A percentile compares a stretch with the other conserved stretches of the same genome.
Evolutionary conservation across 2,329 filamentous ascomycete species (phyloP).

Genomic region (Stachybotrys chartarum): DNA sequence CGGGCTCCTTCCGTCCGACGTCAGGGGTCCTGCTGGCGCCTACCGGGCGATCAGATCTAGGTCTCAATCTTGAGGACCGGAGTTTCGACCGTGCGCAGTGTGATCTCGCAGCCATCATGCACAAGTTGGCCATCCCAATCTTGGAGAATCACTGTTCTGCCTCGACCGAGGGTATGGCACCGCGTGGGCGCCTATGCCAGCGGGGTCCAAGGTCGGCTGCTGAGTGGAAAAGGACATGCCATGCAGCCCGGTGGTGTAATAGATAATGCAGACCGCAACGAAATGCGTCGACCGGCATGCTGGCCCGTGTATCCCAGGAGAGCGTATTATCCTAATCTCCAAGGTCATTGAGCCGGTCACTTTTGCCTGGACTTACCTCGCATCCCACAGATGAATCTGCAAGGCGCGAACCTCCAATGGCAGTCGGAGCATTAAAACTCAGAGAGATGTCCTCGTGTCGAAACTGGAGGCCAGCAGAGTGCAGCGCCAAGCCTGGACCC

Average conservation of each 20-base stretch:
- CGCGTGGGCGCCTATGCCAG: background rate
- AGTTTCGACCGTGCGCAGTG: too few species aligned
- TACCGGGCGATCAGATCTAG: background rate
- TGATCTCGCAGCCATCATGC: too few species aligned
- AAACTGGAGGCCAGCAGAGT: too few species aligned
- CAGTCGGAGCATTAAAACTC: background rate
- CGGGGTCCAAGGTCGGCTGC: background rate
- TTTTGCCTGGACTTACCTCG: too few species aligned
- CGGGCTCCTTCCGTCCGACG: background rate
- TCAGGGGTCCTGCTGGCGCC: background rate
- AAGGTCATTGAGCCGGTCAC: background rate
- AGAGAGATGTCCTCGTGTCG: too few species aligned
- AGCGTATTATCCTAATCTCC: background rate
- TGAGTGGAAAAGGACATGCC: background rate
- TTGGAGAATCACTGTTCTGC: background rate
- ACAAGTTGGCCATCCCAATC: background rate
- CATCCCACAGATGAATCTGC: too few species aligned
- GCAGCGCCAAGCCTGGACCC: background rate
- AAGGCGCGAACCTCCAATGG: too few species aligned
- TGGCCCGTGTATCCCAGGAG: background rate
- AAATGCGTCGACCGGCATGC: background rate
- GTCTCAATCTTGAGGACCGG: background rate
- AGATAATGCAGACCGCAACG: background rate
- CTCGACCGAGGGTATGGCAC: background rate
- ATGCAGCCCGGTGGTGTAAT: background rate